Base-by-base conservation (phyloP, 2,329 filamentous ascomycete genomes). In the Pezicula radicicola region DNA sequence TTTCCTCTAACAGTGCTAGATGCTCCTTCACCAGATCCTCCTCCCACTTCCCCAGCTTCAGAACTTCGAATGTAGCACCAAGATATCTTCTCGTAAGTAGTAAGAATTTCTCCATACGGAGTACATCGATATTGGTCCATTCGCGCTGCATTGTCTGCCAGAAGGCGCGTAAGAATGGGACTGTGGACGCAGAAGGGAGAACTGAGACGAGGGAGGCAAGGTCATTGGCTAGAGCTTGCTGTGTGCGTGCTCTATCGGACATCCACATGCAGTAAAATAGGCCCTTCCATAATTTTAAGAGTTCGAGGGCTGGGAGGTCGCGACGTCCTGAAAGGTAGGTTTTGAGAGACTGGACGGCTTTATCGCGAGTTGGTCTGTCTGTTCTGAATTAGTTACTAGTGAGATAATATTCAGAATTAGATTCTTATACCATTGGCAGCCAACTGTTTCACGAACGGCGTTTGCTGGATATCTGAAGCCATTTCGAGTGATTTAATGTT, bases 251-350 rank as follows among this genome's bases (percentile, higher is more conserved):
- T 45, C 91, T 89, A 76, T 97, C 92, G 70, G 87, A 91, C 85
- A 96, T 94, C 87, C 91, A 97, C 64, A 94, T 83, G 65, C 87
- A 87, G 78, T 91, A 97, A 76, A 94, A 97, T 18, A 97, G 81
- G 5, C 91, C 93, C 68, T 95, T 96, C 91, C 91, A 96, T 59
- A 97, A 81, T 75, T 96, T 96, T 55, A 93, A 77, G 46, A 90
- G 76, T 58, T 96, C 91, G 59, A 88, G 70, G 39, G 81, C 75
- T 16, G 81, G 74, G 55, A 97, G 81, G 49, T 78, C 68, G 50
- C 74, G 68, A 39, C 81, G 81, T 77, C 50, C 59, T 4, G 82
- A 79, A 67, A 97, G 86, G 76, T 89, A 97, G 46, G 83, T 80
- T 59, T 85, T 83, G 27, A 97, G 84, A 45, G 88, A 89, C 49